Evolutionary conservation across 805 yeast genomes (phyloP).

Genomic region (Barnettozyma californica): DNA sequence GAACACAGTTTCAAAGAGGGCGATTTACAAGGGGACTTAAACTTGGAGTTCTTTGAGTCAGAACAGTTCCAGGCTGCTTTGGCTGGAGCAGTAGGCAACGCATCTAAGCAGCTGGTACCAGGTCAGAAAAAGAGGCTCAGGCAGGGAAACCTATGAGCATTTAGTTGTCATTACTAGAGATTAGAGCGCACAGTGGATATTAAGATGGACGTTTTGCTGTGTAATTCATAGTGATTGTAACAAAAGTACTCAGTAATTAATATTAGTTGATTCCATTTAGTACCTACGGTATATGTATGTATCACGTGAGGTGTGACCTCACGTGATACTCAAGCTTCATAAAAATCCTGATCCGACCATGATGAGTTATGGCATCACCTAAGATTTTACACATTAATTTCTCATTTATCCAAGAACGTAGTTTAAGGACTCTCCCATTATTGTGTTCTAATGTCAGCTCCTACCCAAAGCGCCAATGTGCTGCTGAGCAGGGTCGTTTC

Average conservation of each 20-base stretch:
- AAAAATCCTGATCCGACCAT: no score
- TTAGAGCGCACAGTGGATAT: not conserved
- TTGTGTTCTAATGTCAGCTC: constrained; percentile 13
- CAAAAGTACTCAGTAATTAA: no score
- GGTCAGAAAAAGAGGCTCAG: not conserved
- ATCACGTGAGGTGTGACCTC: no score
- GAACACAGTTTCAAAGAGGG: not conserved
- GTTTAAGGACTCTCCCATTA: no score
- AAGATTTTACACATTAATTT: no score
- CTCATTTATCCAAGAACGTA: no score
- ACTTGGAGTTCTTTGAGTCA: constrained; percentile 6
- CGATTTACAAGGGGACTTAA: constrained; percentile 1
- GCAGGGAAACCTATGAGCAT: not conserved
- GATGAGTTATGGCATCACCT: no score
- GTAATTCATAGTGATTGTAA: no score
- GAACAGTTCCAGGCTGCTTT: constrained; percentile 3
- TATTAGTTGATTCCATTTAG: no score
- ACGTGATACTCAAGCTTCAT: no score
- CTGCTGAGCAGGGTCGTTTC: constrained; percentile 62
- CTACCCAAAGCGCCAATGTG: constrained; percentile 41
- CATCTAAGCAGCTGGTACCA: not conserved
- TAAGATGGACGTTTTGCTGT: not conserved
- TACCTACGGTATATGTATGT: no score
- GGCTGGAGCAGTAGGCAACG: constrained; percentile 2
- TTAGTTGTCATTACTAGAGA: not conserved